A percentile compares a stretch with the other conserved stretches of the same genome.
Evolutionary conservation across 1,284 basidiomycete genomes (phyloP).

Genomic region (Sanghuangporus weigelae): DNA sequence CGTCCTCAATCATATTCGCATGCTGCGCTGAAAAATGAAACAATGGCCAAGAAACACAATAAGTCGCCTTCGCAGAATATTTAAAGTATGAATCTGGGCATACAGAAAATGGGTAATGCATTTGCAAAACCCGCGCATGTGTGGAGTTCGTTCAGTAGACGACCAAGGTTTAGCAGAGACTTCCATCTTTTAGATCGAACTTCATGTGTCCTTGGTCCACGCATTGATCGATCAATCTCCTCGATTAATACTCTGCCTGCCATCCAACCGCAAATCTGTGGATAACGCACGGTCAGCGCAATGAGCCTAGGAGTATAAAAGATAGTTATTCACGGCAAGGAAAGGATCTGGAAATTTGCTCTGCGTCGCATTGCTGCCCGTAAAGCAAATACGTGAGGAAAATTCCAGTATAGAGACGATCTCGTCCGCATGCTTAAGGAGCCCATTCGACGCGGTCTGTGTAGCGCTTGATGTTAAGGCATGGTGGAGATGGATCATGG

Average conservation of each 20-base stretch:
- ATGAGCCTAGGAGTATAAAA: neutral
- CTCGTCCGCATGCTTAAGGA: conserved; percentile 21
- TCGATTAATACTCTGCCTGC: conserved; percentile 24
- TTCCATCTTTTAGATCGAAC: conserved; percentile 3
- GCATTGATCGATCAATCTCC: conserved; percentile 18
- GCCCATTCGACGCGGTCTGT: conserved; percentile 25
- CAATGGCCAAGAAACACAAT: neutral
- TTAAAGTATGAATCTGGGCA: neutral
- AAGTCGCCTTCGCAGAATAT: neutral
- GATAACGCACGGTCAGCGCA: too few relatives aligned
- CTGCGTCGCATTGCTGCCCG: conserved; percentile 14
- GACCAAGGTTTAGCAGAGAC: conserved; percentile 15
- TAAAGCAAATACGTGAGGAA: conserved; percentile 16
- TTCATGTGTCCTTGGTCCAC: conserved; percentile 3
- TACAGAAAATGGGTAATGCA: conserved; percentile 19
- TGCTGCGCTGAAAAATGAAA: neutral
- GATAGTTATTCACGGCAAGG: conserved; percentile 24
- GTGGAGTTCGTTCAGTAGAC: conserved; percentile 15
- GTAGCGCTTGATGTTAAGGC: conserved; percentile 23
- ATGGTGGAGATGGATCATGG: conserved; percentile 34
- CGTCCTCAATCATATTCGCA: neutral
- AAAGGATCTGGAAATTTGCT: conserved; percentile 22
- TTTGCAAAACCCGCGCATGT: conserved; percentile 13
- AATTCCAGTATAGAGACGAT: conserved; percentile 9
- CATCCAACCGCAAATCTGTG: conserved; percentile 25